Base-by-base conservation (phyloP, 768 basidiomycete genomes). In the Mycena latifolia region DNA sequence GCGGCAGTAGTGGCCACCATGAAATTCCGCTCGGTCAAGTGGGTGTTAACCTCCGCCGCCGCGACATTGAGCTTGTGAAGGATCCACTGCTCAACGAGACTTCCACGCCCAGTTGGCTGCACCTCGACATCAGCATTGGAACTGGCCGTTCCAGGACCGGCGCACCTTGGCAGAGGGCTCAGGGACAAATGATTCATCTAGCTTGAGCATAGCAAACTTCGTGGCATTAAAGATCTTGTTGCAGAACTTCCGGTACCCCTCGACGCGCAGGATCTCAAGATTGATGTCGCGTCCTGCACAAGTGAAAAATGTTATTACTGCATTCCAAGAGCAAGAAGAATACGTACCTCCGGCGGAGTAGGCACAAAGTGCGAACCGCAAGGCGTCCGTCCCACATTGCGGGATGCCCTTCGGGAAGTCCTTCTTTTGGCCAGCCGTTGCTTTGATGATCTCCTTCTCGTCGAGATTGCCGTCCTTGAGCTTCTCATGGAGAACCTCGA, bases 211-310 rank as follows among this genome's bases (percentile, higher is more conserved):
- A n/a, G 96, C 97, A 72, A 99, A 99, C 79, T 96, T 96, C 52
- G 96, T 98, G 1, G 98, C 98, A 75, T 99, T 99, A 86, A 97
- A 99, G 28, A 99, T 89, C 84, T 99, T 99, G 83, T 99, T 99
- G 83, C 98, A 99, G 84, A 99, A 99, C 79, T 99, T 99, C 78
- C 98, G 90, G 79, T 99, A 99, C 2, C 96, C 98, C 79, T 99
- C 96, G 33, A 99, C 95, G 56, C 96, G 91, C 67, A 95, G 79
- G 71, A 99, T 96, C 75, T 99, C 96, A 66, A 99, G 82, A 77
- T 98, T 98, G 82, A 99, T 97, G 78, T 99, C 97, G 48, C 96
- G 93, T 29, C 95, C 96, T 95, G 63, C 10, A 45, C 55, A 17
- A 25, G 28, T 17, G 41, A 47, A 35, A 1, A 31, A 18, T 39